Conservation (phyloP, 495 filamentous ascomycete genomes). For the Neurospora hispaniola region DNA sequence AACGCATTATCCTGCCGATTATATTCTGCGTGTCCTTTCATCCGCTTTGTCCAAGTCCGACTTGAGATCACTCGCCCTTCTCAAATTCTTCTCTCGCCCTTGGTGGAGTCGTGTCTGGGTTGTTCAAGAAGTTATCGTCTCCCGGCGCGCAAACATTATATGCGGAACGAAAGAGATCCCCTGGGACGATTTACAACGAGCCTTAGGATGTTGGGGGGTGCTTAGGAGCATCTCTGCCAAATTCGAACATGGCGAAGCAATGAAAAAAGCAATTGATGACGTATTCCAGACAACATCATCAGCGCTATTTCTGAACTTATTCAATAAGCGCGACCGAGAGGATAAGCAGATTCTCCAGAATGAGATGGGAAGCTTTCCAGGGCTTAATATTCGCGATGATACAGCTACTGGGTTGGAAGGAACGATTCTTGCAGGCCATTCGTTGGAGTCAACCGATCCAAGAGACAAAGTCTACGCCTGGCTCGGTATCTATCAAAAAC, state of each 20-base stretch:
- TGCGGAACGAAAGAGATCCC: background rate
- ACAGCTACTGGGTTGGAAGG: background rate
- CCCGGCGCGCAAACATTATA: background rate
- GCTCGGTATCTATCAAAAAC: background rate
- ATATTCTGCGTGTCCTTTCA: background rate
- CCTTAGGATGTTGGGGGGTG: background rate
- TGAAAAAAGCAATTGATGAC: background rate
- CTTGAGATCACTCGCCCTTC: background rate
- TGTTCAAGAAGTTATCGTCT: background rate
- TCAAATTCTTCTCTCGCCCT: background rate
- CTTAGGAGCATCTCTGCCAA: no score
- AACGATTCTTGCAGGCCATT: background rate
- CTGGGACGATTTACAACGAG: background rate
- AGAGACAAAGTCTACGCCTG: background rate
- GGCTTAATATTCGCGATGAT: background rate
- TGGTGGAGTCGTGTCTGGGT: background rate
- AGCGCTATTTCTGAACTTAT: background rate
- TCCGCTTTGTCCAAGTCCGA: background rate
- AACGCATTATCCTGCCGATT: background rate
- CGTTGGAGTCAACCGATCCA: background rate
- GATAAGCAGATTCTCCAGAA: background rate
- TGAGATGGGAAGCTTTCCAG: background rate
- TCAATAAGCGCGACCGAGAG: background rate
- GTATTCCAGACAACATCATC: background rate
- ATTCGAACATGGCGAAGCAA: background rate